These are phyloP conservation scores for Xanthoconium separans DNA, from an alignment of 1,284 basidiomycete species.

Conservation along the genomic window DNA sequence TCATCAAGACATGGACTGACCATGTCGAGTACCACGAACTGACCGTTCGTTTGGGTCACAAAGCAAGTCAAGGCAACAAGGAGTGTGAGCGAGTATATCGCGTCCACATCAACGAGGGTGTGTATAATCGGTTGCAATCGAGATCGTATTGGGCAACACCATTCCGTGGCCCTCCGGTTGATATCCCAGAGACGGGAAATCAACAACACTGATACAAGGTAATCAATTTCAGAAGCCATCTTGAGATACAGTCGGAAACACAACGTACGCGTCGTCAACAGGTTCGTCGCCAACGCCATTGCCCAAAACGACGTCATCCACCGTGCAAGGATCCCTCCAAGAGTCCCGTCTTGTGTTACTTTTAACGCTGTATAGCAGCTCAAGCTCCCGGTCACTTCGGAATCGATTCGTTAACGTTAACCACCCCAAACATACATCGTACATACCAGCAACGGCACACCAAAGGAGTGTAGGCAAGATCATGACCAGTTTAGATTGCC, in stretches of 20 bases:
- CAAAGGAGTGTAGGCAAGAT: not conserved
- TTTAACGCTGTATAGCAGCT: not conserved
- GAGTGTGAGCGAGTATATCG: slow-evolving; percentile 1
- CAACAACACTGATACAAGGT: not conserved
- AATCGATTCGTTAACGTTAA: not conserved
- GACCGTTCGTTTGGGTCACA: not conserved
- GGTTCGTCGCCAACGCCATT: not conserved
- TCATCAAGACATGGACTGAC: not conserved
- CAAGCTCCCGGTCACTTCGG: not conserved
- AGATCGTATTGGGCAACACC: not conserved
- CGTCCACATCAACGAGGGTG: slow-evolving; percentile 1
- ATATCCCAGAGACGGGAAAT: slow-evolving; percentile 1
- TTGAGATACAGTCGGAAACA: not conserved
- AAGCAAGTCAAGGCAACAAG: not conserved
- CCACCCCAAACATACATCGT: not conserved
- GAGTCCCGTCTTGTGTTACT: not conserved
- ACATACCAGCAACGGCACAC: not conserved
- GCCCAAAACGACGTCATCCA: slow-evolving; percentile 4
- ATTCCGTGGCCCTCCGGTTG: not conserved
- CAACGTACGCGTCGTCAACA: not conserved
- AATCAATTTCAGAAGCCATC: not conserved
- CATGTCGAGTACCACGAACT: slow-evolving; percentile 3
- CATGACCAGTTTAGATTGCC: not conserved
- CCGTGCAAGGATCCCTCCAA: not conserved
- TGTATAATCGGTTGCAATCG: not conserved